Base-by-base conservation (phyloP, 192 early-diverging fungal species). In the Entomortierella chlamydospora region DNA sequence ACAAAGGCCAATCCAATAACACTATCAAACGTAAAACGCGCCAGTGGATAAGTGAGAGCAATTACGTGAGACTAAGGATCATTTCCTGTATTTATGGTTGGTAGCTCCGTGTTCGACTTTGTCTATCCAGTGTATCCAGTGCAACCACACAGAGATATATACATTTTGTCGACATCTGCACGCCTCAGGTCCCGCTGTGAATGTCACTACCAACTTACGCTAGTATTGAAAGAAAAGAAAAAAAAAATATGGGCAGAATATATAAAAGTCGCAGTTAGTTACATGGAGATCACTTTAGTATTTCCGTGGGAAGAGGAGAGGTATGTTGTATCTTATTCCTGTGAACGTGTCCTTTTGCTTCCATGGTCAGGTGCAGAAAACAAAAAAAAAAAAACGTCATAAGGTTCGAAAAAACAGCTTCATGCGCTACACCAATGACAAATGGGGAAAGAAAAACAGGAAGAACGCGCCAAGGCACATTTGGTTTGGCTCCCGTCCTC, bases 1-100 rank as follows among this genome's bases (percentile, higher is more conserved):
- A 95, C 94, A 83, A 98, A 95, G 26, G 97, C 94, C 42, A 99
- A 87, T 43, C 81, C 91, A 66, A 97, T 95, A 54, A 97, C 95
- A 41, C 86, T 89, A 26, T 51, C 29, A 20, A n/a, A n/a, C n/a
- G n/a, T n/a, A n/a, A n/a, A n/a, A n/a, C n/a, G n/a, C n/a, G n/a
- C n/a, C 4, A 20, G 45, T 47, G 4, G 45, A 47, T 20, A 47
- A 15, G 20, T 17, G 12, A 15, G 20, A 41, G 39, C n/a, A n/a
- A n/a, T 37, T 37, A 37, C 34, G 45, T 15, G 20, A 47, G 45
- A 12, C 4, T 47, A 10, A 37, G 34, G 10, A n/a, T 41, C 51
- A 10, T 26, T 53, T 53, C 51, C n/a, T 53, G 39, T 41, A 41
- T 41, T 13, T 41, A 13, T n/a, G n/a, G n/a, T n/a, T 37, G 10